Evolutionary conservation across 1,284 basidiomycete species (phyloP).

Genomic region (Ceratobasidium sp.): DNA sequence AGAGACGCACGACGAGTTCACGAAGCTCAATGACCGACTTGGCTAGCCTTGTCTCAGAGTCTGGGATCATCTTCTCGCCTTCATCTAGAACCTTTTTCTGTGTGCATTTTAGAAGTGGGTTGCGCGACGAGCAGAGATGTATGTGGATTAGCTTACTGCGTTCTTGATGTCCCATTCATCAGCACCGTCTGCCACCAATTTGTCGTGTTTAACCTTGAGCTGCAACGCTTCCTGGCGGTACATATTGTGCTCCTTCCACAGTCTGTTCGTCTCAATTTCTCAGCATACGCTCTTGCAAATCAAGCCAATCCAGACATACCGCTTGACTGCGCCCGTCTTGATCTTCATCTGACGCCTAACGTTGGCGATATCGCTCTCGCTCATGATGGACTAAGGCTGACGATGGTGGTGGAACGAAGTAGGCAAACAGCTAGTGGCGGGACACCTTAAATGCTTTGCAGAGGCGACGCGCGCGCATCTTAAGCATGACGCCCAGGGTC

Average conservation of each 20-base stretch:
- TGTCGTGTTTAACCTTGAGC: slow-evolving; percentile 71
- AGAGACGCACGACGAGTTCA: slow-evolving; percentile 74
- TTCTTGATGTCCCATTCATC: slow-evolving; percentile 88
- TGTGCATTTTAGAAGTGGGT: not conserved
- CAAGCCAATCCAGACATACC: slow-evolving; percentile 64
- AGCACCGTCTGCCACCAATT: slow-evolving; percentile 70
- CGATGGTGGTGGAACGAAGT: slow-evolving; percentile 37
- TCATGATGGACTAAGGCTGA: slow-evolving; percentile 22
- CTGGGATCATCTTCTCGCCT: slow-evolving; percentile 82
- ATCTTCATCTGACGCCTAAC: slow-evolving; percentile 81
- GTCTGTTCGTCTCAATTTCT: slow-evolving; percentile 61
- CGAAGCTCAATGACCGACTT: slow-evolving; percentile 74
- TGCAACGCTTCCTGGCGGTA: slow-evolving; percentile 79
- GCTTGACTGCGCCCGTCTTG: slow-evolving; percentile 77
- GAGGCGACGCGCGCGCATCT: slow-evolving; percentile 24
- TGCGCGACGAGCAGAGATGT: not conserved
- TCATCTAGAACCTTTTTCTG: slow-evolving; percentile 83
- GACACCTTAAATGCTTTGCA: slow-evolving; percentile 24
- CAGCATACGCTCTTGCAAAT: not conserved
- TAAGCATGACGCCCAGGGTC: slow-evolving; percentile 31
- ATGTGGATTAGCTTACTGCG: slow-evolving; percentile 66
- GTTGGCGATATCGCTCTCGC: slow-evolving; percentile 62
- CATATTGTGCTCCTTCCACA: slow-evolving; percentile 77
- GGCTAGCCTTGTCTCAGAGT: slow-evolving; percentile 72
- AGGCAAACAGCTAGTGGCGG: slow-evolving; percentile 5